phyloP scores from a whole-genome alignment of 257 asterid genomes.

The Solanum verrucosum region DNA sequence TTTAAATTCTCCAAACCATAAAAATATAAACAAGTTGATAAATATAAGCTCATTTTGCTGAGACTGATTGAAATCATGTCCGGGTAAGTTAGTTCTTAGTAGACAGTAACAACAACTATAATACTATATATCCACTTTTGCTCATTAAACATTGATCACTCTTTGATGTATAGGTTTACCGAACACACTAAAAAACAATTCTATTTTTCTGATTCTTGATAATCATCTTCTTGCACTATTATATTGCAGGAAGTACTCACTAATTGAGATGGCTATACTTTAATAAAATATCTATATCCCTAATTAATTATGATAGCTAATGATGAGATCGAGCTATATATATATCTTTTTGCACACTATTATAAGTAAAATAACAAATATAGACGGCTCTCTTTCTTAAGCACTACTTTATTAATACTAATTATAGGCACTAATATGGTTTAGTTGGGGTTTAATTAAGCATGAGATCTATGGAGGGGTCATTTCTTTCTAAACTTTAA shows the following conservation, averaged over 20 bases:
- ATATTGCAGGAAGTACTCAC: background rate
- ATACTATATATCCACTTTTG: background rate
- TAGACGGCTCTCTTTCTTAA: background rate
- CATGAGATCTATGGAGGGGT: background rate
- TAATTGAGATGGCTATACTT: background rate
- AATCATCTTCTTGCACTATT: background rate
- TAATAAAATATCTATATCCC: background rate
- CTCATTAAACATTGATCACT: background rate
- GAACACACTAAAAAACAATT: background rate
- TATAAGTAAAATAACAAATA: background rate
- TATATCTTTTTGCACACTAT: background rate
- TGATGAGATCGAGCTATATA: background rate
- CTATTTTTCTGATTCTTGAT: background rate
- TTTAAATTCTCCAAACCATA: background rate
- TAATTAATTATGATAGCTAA: background rate
- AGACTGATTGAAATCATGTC: background rate
- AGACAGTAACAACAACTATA: background rate
- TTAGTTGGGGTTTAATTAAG: background rate
- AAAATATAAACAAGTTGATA: background rate
- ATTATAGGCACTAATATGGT: background rate
- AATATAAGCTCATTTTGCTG: too few species aligned
- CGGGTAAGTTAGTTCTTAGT: background rate
- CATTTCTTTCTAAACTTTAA: background rate
- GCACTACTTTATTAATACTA: background rate
- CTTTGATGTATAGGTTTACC: background rate